phyloP scores from a whole-genome alignment of 768 basidiomycete genomes.

The Lentinula boryana region DNA sequence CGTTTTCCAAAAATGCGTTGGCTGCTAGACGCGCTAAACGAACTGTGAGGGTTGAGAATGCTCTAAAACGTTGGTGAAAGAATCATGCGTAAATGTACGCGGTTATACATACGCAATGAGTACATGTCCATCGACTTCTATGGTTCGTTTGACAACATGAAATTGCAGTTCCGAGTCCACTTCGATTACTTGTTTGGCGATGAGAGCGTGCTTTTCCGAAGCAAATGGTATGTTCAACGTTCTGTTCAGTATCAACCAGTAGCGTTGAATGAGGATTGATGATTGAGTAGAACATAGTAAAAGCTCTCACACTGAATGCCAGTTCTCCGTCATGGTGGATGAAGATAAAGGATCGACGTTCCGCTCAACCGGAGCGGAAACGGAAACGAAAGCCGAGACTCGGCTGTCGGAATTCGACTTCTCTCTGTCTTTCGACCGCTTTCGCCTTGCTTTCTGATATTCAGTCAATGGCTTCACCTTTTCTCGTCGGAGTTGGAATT shows the following conservation, averaged over 20 bases:
- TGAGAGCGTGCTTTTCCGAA: constrained; percentile 65
- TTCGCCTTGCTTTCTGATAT: not conserved
- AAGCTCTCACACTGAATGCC: constrained; percentile 51
- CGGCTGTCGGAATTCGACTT: too few relatives aligned
- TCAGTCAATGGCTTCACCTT: constrained; percentile 66
- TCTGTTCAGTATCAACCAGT: constrained; percentile 20
- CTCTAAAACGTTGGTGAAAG: constrained; percentile 31
- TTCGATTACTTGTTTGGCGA: constrained; percentile 79
- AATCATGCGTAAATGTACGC: constrained; percentile 3
- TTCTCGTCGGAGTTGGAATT: constrained; percentile 72
- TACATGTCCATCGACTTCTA: constrained; percentile 59
- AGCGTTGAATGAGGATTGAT: not conserved
- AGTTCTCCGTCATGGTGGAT: constrained; percentile 17
- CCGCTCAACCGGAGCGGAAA: too few relatives aligned
- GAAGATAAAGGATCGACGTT: not conserved
- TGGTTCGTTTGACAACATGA: constrained; percentile 68
- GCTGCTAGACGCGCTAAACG: constrained; percentile 79
- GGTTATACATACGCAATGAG: constrained; percentile 64
- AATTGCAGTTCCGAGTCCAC: constrained; percentile 85
- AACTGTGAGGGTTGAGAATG: constrained; percentile 72
- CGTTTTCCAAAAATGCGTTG: constrained; percentile 86
- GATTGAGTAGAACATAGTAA: not conserved
- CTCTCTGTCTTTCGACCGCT: not conserved
- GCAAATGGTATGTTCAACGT: constrained; percentile 76
- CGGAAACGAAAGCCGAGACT: too few relatives aligned